Conservation (phyloP, 225 moss, liverwort and hornwort species). For the Antitrichia curtipendula region DNA sequence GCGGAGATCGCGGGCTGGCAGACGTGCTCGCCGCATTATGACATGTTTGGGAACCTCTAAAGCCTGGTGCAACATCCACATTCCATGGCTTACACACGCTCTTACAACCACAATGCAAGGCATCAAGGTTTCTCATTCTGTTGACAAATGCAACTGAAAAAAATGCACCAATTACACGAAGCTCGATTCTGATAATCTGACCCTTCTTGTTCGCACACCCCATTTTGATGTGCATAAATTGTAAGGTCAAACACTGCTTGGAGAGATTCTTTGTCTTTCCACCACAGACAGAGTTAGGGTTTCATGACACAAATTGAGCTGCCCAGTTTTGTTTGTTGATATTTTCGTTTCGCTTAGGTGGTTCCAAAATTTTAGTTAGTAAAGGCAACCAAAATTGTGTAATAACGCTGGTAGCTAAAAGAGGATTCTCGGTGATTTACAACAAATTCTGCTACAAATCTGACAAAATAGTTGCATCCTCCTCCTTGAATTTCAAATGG, state of each 20-base stretch:
- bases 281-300: not conserved
- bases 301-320: not conserved
- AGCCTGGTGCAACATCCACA: slow-evolving; percentile 9
- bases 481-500: not conserved
- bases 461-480: not conserved
- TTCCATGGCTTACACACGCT: not conserved
- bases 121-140: not conserved
- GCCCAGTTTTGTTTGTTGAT: not conserved
- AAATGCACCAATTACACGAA: not conserved
- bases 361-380: not conserved
- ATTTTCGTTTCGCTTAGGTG: not conserved
- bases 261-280: not conserved
- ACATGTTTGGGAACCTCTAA: slow-evolving; percentile 27
- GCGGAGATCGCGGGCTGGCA: slow-evolving; percentile 40
- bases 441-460: not conserved
- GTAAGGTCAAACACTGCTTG: not conserved
- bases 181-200: not conserved
- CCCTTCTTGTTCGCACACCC: not conserved
- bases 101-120: not conserved
- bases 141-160: not conserved
- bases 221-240: not conserved
- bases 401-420: not conserved
- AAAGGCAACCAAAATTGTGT: not conserved
- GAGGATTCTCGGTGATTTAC: not conserved
- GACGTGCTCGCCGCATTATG: slow-evolving; percentile 30